phyloP scores from a whole-genome alignment of 768 basidiomycete species.

The Clavulina sp. region DNA sequence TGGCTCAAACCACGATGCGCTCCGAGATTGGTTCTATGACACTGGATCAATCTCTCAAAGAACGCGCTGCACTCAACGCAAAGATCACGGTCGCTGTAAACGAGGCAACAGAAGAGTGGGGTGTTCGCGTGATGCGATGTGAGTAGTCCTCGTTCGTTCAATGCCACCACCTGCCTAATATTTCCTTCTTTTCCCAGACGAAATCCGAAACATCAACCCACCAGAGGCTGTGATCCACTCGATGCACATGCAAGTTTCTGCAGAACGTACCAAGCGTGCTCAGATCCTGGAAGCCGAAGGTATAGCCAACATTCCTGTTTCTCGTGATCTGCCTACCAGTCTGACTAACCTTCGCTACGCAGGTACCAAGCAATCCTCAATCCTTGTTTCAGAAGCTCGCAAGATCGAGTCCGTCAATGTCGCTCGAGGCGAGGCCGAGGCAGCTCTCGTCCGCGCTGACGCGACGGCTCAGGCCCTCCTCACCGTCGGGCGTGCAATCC shows the following conservation, averaged over 20 bases:
- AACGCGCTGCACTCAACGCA: background rate
- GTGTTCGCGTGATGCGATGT: background rate
- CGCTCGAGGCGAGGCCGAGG: background rate
- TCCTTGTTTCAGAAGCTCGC: background rate
- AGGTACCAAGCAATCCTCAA: background rate
- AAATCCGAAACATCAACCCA: background rate
- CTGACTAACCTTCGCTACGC: background rate
- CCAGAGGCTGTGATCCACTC: background rate
- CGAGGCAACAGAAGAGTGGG: background rate
- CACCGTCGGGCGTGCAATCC: background rate
- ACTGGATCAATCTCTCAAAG: background rate
- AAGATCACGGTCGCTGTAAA: background rate
- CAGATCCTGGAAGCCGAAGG: background rate
- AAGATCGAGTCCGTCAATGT: background rate
- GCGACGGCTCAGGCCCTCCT: background rate
- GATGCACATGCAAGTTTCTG: background rate
- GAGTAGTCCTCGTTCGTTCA: no score
- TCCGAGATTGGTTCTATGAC: background rate
- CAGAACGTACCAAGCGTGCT: background rate
- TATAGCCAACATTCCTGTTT: background rate
- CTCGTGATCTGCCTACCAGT: background rate
- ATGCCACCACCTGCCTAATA: background rate
- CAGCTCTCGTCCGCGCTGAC: background rate
- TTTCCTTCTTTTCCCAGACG: background rate
- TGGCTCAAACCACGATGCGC: background rate